Evolutionary conservation across 108 stramenopile species (phyloP).

Genomic region (Skeletonema menzelii): DNA sequence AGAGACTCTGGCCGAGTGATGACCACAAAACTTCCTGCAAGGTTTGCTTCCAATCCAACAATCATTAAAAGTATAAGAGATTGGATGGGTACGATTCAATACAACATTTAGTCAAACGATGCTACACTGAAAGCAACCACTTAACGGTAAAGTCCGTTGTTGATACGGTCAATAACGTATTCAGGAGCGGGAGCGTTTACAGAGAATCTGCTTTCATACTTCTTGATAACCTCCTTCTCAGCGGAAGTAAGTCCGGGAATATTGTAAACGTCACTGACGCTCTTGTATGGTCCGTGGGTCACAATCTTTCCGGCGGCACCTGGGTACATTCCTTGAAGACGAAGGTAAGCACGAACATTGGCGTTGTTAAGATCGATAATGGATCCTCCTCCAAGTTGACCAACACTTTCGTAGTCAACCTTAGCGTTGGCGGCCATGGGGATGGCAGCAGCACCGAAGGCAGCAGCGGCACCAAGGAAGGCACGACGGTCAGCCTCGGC

Average conservation of each 20-base stretch:
- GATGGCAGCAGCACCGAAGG: constrained; percentile 69
- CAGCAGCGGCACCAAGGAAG: constrained; percentile 69
- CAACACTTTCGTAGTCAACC: constrained; percentile 83
- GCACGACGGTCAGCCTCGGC: constrained; percentile 79
- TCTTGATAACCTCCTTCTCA: constrained; percentile 96
- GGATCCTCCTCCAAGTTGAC: constrained; percentile 75
- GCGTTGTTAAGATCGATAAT: constrained; percentile 97
- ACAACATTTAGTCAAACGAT: neutral
- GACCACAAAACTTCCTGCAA: constrained; percentile 5
- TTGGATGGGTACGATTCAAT: neutral
- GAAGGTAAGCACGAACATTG: constrained; percentile 96
- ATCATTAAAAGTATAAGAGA: constrained; percentile 15
- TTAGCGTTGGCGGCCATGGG: constrained; percentile 79
- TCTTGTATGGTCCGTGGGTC: constrained; percentile 94
- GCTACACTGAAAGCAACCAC: neutral
- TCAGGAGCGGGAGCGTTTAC: constrained; percentile 75
- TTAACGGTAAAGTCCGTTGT: constrained; percentile 97
- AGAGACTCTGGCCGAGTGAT: constrained; percentile 1
- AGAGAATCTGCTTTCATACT: constrained; percentile 93
- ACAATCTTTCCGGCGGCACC: constrained; percentile 94
- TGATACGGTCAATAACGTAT: constrained; percentile 92
- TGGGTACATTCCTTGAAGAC: constrained; percentile 97
- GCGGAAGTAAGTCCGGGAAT: constrained; percentile 85
- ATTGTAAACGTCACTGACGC: constrained; percentile 92
- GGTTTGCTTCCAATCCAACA: constrained; percentile 2